These are phyloP conservation scores for Fusarium chaquense DNA, from an alignment of 2,329 filamentous ascomycete species.

Conservation along the genomic window DNA sequence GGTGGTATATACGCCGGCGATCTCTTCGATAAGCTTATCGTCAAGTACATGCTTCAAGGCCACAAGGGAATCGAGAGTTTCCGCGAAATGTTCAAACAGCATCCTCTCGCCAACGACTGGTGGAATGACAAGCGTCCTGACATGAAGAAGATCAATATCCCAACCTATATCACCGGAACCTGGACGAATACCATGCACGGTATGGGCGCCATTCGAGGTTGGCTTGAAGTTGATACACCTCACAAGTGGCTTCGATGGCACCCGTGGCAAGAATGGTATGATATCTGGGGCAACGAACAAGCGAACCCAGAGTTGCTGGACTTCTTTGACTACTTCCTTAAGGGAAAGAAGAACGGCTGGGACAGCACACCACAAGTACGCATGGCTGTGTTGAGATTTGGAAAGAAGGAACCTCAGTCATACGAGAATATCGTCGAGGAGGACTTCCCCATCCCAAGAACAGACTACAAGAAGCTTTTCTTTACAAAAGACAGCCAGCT, in stretches of 20 bases:
- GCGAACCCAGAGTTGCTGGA: neutral
- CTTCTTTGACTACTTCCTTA: conserved; percentile 14
- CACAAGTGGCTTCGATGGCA: conserved; percentile 25
- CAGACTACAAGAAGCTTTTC: conserved; percentile 11
- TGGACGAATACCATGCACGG: conserved; percentile 28
- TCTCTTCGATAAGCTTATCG: conserved; percentile 4
- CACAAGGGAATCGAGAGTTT: conserved; percentile 9
- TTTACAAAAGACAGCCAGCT: neutral
- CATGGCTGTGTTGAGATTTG: conserved; percentile 1
- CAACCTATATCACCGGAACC: conserved; percentile 9
- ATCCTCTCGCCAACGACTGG: conserved; percentile 5
- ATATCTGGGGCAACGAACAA: conserved; percentile 16
- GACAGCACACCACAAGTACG: neutral
- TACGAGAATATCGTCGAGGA: conserved; percentile 14
- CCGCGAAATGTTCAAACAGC: conserved; percentile 14
- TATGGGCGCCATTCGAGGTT: conserved; percentile 7
- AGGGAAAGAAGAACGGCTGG: conserved; percentile 5
- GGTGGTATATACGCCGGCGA: conserved; percentile 4
- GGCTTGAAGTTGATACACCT: conserved; percentile 11
- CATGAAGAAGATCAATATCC: conserved; percentile 19
- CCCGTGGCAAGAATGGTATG: conserved; percentile 29
- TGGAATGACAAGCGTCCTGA: conserved; percentile 19
- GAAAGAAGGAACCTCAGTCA: conserved; percentile 15
- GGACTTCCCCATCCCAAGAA: conserved; percentile 5
- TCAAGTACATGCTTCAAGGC: conserved; percentile 25